Evolutionary conservation across 768 basidiomycete species (phyloP), one percentile per base, ranked within the genome.

Genomic region (Mycena rebaudengoi): DNA sequence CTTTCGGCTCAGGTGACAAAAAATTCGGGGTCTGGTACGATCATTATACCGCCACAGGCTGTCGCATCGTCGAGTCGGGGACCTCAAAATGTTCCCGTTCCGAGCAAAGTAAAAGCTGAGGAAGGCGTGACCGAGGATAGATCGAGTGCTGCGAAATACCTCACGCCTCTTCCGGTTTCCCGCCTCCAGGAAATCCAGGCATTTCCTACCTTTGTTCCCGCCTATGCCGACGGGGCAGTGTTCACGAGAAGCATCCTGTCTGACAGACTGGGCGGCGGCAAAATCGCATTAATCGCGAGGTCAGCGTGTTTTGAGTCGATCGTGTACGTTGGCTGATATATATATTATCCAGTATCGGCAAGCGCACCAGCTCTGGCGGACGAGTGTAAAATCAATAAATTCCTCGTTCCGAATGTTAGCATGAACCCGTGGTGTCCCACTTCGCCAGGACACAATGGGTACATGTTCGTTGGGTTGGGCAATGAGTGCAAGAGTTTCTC

Each of bases 391-490:
- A 76, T 84, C 32, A 70, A 71, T 7, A 80, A 77, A 30, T 85
- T 84, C 67, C 69, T 87, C 3, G 85, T 83, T 52, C 86, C 85
- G 3, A 81, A 84, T 30, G 70, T 84, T 18, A 79, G 82, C 48
- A 80, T 82, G 49, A 87, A 86, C 59, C 83, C 84, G 12, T 88
- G 86, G 86, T 83, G 82, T 44, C 86, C 86, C 3, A 70, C 74
- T 6, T 69, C 56, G 1, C 83, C 84, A 11, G 86, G 85, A 10
- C 70, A 81, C 53, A 83, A 86, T 60, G 86, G 85, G 2, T 88
- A 80, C 66, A 83, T 88, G 74, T 86, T 86, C 45, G 84, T 87
- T 26, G 86, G 85, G 18, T 75, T 86, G 52, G 82, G 82, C 10
- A 78, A 73, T 40, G 85, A 86, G 40, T 73, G 76, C 41, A 73